Evolutionary conservation across 768 basidiomycete species (phyloP), one percentile per base, ranked within the genome.

Genomic region (Mycena indigotica): DNA sequence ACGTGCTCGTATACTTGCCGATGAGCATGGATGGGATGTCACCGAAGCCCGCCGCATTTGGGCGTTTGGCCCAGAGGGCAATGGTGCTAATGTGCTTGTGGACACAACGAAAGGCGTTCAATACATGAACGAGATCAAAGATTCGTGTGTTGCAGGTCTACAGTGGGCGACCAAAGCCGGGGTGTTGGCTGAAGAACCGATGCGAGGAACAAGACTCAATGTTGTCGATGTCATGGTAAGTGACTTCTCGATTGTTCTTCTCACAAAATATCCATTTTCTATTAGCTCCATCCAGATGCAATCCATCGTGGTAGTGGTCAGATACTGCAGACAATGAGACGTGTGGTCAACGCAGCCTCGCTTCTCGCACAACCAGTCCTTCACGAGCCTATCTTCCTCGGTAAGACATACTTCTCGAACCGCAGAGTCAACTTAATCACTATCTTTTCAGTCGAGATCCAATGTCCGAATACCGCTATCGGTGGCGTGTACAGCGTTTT

Each of bases 141-240:
- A 99, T 74, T 98, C 96, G 66, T 96, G 93, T 73, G 85, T 98
- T 73, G 95, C 96, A 66, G 95, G 94, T 46, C 93, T 98, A 87
- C 96, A 98, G 77, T 98, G 96, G 97, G 97, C 97, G 39, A 91
- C 94, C 55, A 98, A 97, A 83, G 95, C 97, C 74, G 94, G 94
- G 82, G 95, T 92, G 65, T 86, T 89, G 67, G 86, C 88, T 53
- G 96, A 96, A 71, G 97, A 99, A 84, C 92, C 89, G 73, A 95
- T 99, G 94, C 94, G 97, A 78, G 95, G 95, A 78, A 83, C 95
- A 68, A 92, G 97, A 62, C 79, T 94, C 80, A 98, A 99, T 80
- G 81, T 98, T 57, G 80, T 96, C 61, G 95, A 97, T 84, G 95
- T 95, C 58, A 93, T 91, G 65, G 93, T 91, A 75, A 63, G 86